These are phyloP conservation scores for Pestalotiopsis sp. DNA, from an alignment of 2,329 filamentous ascomycete species.

Conservation along the genomic window DNA sequence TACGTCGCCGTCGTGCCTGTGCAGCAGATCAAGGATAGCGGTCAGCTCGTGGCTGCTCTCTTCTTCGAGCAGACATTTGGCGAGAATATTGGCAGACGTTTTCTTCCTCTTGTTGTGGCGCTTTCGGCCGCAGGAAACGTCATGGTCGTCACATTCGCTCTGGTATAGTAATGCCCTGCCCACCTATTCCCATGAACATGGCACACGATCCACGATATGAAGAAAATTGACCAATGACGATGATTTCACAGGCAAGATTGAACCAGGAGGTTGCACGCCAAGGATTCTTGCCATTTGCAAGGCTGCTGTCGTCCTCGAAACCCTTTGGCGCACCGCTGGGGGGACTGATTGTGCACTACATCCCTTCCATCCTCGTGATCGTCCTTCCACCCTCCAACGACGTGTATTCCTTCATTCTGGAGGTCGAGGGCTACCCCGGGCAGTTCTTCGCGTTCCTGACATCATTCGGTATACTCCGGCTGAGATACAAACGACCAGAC, in stretches of 20 bases:
- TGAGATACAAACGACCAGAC: constrained; percentile 62
- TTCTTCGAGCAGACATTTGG: constrained; percentile 70
- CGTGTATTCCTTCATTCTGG: constrained; percentile 73
- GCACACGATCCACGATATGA: not conserved
- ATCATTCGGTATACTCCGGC: constrained; percentile 59
- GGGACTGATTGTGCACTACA: constrained; percentile 68
- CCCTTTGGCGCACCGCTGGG: constrained; percentile 71
- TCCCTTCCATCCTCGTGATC: constrained; percentile 70
- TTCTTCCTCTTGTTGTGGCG: constrained; percentile 67
- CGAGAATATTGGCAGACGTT: constrained; percentile 52
- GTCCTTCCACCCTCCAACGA: constrained; percentile 64
- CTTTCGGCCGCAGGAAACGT: constrained; percentile 72
- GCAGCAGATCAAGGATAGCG: constrained; percentile 67
- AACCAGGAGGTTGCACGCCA: constrained; percentile 75
- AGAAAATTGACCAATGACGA: not conserved
- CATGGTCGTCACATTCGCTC: constrained; percentile 70
- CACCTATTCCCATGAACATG: not conserved
- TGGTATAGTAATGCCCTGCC: constrained; percentile 48
- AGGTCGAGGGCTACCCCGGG: constrained; percentile 70
- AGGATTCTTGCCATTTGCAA: constrained; percentile 68
- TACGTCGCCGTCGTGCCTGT: constrained; percentile 67
- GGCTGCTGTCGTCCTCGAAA: constrained; percentile 61
- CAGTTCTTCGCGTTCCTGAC: constrained; percentile 63
- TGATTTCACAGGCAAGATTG: constrained; percentile 56
- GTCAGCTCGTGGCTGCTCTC: constrained; percentile 68